These are phyloP conservation scores for Tanacetum coccineum DNA, from an alignment of 129 eudicot genomes.

Conservation along the genomic window DNA sequence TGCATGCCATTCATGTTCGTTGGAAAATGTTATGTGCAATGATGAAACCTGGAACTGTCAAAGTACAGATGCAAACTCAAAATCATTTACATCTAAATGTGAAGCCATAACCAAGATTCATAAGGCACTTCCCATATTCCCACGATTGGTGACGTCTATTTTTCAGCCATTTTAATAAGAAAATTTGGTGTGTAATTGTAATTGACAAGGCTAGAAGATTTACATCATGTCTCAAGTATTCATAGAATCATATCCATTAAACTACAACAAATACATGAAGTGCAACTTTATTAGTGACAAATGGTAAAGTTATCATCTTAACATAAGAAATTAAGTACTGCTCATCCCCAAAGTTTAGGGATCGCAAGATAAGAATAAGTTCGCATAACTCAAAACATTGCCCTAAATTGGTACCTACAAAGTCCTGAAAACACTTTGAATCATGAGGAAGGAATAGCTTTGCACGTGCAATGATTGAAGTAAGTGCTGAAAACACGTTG, in stretches of 20 bases:
- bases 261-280: neutral
- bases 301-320: neutral
- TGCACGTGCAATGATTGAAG: too few species aligned
- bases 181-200: neutral
- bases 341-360: too few species aligned
- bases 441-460: too few species aligned
- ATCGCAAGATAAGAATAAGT: too few species aligned
- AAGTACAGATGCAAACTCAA: conserved; percentile 23
- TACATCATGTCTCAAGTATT: neutral
- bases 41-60: conserved; percentile 84
- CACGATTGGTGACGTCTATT: neutral
- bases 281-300: neutral
- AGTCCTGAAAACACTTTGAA: too few species aligned
- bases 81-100: conserved; percentile 2
- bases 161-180: conserved; percentile 4
- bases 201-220: neutral
- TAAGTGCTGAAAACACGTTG: too few species aligned
- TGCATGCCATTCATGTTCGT: conserved; percentile 58
- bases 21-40: conserved; percentile 85
- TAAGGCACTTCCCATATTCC: neutral
- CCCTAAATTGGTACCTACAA: too few species aligned
- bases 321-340: too few species aligned
- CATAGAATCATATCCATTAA: neutral
- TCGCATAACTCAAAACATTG: too few species aligned
- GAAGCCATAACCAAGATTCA: neutral